Base-by-base conservation (phyloP, 768 basidiomycete genomes). In the Leccinum uliginosum region DNA sequence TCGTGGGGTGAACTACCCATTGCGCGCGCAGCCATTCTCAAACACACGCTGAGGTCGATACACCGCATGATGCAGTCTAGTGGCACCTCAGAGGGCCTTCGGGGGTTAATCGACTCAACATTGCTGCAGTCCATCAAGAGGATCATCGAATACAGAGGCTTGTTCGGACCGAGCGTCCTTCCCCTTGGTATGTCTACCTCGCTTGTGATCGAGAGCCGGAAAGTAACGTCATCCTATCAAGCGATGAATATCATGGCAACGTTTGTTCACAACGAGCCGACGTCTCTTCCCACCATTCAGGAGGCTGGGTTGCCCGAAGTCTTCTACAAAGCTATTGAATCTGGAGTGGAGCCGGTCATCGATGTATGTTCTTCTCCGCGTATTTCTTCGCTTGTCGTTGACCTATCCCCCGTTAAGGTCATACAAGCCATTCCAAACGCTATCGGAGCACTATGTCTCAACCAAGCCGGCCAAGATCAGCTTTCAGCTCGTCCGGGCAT, bases 181-280 rank as follows among this genome's bases (percentile, higher is more conserved):
- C 88, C 92, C 2, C 77, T 94, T 45, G 89, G 93, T 93, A 71
- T 34, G 83, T 75, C 45, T 19, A 32, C 30, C 46, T 26, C 27
- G 15, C 48, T 58, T 40, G 19, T 27, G 4, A 19, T 49, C 2
- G 12, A 51, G 4, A 50, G 17, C n/a, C 48, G 29, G 29, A 34
- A 38, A 56, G 30, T 67, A 52, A 67, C 62, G 17, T 32, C 34
- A 6, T 21, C 53, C 4, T 32, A 53, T 9, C 30, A 53, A 63
- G 93, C 91, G 5, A 91, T 95, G 76, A 93, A 95, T 69, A 88
- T 94, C 66, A 92, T 97, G 86, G 86, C 93, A 14, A 93, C 93
- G 0, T 98, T 98, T 72, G 86, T 98, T 9, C 96, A 99, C 77
- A 99, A 98, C 62, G 97, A 99, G 71, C 97, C 97, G 7, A 98